A percentile compares a stretch with the other conserved stretches of the same genome.
These are phyloP conservation scores for Xerocomus potaroensis DNA, from an alignment of 768 basidiomycete species.

Conservation along the genomic window DNA sequence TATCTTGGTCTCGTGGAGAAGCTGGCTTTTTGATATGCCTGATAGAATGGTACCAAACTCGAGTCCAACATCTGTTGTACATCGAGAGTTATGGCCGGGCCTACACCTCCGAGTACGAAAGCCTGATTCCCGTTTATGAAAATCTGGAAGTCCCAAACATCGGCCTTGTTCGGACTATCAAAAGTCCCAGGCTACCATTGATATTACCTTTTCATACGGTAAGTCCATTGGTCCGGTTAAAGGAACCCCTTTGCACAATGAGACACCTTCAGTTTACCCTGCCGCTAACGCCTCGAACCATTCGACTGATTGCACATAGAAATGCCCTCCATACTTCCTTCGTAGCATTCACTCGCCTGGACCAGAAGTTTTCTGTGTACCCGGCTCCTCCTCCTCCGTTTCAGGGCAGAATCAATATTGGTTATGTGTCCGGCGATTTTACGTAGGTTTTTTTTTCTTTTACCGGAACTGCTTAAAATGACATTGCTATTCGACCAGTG, in stretches of 20 bases:
- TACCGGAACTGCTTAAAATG: background rate
- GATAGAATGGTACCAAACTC: conserved; percentile 39
- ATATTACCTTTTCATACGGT: conserved; percentile 50
- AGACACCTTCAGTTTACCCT: conserved; percentile 40
- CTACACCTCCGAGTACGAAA: conserved; percentile 15
- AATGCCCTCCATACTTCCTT: conserved; percentile 45
- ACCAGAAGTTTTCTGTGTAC: conserved; percentile 27
- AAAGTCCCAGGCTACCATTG: conserved; percentile 33
- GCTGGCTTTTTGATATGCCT: conserved; percentile 43
- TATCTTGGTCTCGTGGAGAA: conserved; percentile 30
- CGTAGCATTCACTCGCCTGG: conserved; percentile 34
- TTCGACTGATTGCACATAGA: conserved; percentile 44
- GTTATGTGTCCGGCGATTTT: conserved; percentile 47
- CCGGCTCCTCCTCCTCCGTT: conserved; percentile 42
- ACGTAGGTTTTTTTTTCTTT: conserved; percentile 28
- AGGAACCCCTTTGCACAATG: background rate
- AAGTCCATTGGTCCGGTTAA: conserved; percentile 7
- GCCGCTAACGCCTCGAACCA: conserved; percentile 37
- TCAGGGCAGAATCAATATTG: conserved; percentile 39
- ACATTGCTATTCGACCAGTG: conserved; percentile 26
- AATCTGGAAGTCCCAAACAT: conserved; percentile 15
- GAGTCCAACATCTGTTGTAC: conserved; percentile 43
- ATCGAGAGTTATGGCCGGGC: conserved; percentile 33
- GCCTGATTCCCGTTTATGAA: conserved; percentile 5
- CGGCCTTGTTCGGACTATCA: conserved; percentile 20